Evolutionary conservation across 1,139 yeast genomes (phyloP).

Genomic region (Magnusiomyces suaveolens): DNA sequence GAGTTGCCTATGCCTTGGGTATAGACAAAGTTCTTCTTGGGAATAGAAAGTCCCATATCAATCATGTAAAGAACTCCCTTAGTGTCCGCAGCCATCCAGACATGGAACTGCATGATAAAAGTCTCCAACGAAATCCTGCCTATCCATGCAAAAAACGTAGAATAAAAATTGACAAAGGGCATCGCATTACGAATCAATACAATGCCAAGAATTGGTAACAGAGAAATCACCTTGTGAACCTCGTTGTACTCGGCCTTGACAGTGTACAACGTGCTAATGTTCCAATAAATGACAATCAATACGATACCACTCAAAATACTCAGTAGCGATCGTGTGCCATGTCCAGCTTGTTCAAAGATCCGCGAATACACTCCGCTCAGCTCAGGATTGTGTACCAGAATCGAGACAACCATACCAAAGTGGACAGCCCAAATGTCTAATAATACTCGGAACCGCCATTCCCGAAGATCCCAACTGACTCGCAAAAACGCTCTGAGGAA

Average conservation of each 20-base stretch:
- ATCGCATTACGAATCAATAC: constrained; percentile 21
- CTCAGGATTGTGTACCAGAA: constrained; percentile 15
- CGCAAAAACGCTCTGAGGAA: constrained; percentile 16
- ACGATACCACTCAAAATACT: constrained; percentile 7
- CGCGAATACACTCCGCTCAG: constrained; percentile 11
- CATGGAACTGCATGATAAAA: constrained; percentile 22
- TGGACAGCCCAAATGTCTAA: constrained; percentile 22
- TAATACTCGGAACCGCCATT: constrained; percentile 22
- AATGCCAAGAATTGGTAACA: constrained; percentile 20
- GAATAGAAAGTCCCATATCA: constrained; percentile 11
- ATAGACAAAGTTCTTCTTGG: background rate
- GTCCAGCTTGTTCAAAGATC: background rate
- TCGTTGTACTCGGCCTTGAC: constrained; percentile 20
- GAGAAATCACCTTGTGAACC: constrained; percentile 17
- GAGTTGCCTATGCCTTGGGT: background rate
- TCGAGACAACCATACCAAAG: constrained; percentile 22
- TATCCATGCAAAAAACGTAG: constrained; percentile 20
- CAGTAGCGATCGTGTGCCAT: background rate
- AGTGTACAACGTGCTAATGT: constrained; percentile 11
- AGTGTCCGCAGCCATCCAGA: constrained; percentile 25
- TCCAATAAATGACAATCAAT: constrained; percentile 13
- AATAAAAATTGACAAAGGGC: constrained; percentile 16
- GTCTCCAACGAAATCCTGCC: constrained; percentile 24
- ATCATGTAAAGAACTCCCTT: constrained; percentile 18
- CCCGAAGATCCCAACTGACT: constrained; percentile 21